These are phyloP conservation scores for Phytophthora pluvialis DNA, from an alignment of 352 stramenopile species.

Conservation along the genomic window DNA sequence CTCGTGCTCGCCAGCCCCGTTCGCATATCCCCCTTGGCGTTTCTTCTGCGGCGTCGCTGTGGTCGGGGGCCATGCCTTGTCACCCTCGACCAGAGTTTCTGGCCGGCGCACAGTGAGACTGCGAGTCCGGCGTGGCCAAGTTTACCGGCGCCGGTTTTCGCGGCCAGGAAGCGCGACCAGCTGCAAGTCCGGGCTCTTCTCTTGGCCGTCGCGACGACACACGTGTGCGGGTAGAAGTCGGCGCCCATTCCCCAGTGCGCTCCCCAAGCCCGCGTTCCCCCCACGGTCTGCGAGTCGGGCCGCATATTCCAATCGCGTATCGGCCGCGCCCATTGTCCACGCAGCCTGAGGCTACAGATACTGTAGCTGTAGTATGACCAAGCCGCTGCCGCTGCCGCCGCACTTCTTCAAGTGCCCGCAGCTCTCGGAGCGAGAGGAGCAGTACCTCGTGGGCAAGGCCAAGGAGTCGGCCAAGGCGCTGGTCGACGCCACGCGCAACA, in stretches of 20 bases:
- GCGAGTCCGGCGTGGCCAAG: conserved; percentile 1
- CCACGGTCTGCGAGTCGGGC: conserved; percentile 7
- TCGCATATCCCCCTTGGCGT: conserved; percentile 10
- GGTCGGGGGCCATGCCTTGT: conserved; percentile 1
- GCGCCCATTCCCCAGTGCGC: conserved; percentile 21
- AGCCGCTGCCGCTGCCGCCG: conserved; percentile 51
- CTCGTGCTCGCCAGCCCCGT: conserved; percentile 13
- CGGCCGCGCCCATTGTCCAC: conserved; percentile 7
- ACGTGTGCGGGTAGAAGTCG: conserved; percentile 32
- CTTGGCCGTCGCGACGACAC: conserved; percentile 32
- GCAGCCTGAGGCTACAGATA: neutral
- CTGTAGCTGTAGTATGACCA: conserved; percentile 34
- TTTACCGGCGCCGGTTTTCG: conserved; percentile 5
- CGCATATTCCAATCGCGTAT: conserved; percentile 32
- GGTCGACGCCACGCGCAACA: conserved; percentile 63
- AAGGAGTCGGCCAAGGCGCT: conserved; percentile 66
- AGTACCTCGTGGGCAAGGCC: conserved; percentile 67
- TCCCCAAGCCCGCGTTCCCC: conserved; percentile 34
- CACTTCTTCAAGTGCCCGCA: conserved; percentile 65
- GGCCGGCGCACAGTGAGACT: conserved; percentile 9
- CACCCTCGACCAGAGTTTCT: neutral
- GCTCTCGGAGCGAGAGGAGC: conserved; percentile 55
- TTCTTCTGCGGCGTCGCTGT: conserved; percentile 5
- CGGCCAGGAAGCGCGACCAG: conserved; percentile 22
- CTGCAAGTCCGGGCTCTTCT: conserved; percentile 34